Conservation (phyloP, 164 flowering plant genomes). For the Stephania japonica region DNA sequence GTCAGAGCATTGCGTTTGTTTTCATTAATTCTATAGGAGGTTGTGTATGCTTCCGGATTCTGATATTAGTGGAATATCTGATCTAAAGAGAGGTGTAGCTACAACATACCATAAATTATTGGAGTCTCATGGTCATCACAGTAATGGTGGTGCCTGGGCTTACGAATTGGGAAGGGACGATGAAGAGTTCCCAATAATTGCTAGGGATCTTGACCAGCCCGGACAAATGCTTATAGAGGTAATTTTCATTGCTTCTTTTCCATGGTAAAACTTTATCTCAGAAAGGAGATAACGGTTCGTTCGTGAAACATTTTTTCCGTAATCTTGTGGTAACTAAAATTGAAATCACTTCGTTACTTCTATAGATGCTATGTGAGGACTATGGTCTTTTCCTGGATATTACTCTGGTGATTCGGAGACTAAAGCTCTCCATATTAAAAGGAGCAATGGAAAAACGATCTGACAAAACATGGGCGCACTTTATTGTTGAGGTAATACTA, state of each 20-base stretch:
- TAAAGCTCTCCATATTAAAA: constrained; percentile 60
- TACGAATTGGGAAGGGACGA: constrained; percentile 16
- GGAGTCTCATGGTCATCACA: constrained; percentile 18
- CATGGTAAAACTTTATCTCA: background rate
- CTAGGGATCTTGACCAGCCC: constrained; percentile 27
- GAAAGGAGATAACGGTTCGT: background rate
- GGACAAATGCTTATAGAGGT: constrained; percentile 36
- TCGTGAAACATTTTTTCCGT: background rate
- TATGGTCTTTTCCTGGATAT: constrained; percentile 65
- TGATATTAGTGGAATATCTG: background rate
- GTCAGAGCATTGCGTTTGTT: too few species aligned
- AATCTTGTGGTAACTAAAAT: background rate
- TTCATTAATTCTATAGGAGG: too few species aligned
- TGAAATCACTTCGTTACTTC: background rate
- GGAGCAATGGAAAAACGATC: constrained; percentile 51
- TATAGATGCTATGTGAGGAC: constrained; percentile 72
- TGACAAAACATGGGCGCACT: constrained; percentile 56
- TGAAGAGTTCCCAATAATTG: constrained; percentile 19
- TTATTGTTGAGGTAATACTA: constrained; percentile 64
- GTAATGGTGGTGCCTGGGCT: constrained; percentile 42
- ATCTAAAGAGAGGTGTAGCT: constrained; percentile 25
- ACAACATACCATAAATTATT: constrained; percentile 21
- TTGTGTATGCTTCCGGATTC: too few species aligned
- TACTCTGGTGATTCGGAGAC: constrained; percentile 56
- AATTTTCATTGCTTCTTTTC: background rate